phyloP scores from a whole-genome alignment of 2,329 filamentous ascomycete species.

The Stagonosporopsis vannaccii region DNA sequence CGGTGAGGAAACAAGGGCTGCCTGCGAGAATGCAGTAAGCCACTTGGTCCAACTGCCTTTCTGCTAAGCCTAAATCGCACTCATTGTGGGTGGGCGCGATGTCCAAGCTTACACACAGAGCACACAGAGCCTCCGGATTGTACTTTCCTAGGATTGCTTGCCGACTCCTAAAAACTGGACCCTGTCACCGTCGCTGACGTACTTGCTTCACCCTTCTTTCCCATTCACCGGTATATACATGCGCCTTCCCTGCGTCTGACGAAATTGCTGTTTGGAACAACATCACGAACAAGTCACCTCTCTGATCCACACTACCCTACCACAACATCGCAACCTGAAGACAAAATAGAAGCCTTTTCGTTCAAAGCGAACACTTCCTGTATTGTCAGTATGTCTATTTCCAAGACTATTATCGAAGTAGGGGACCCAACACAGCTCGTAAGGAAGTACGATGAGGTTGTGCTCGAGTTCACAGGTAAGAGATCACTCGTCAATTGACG shows the following conservation, averaged over 20 bases:
- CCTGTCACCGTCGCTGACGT: constrained; percentile 19
- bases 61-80: constrained; percentile 27
- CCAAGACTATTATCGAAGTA: constrained; percentile 67
- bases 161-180: constrained; percentile 32
- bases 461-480: constrained; percentile 82
- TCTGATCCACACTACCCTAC: background rate
- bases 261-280: background rate
- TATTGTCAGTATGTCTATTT: constrained; percentile 62
- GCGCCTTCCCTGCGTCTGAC: background rate
- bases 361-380: background rate
- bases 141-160: constrained; percentile 12
- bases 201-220: constrained; percentile 8
- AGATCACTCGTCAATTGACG: background rate
- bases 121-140: constrained; percentile 38
- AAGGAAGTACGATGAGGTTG: constrained; percentile 72
- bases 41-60: constrained; percentile 39
- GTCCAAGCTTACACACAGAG: constrained; percentile 34
- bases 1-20: constrained; percentile 40
- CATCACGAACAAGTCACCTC: background rate
- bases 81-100: constrained; percentile 27
- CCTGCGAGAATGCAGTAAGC: constrained; percentile 35
- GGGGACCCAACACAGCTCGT: constrained; percentile 71
- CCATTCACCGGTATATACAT: constrained; percentile 1
- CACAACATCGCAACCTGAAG: background rate
- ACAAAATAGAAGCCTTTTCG: background rate